Evolutionary conservation across 1,284 basidiomycete genomes (phyloP).

Genomic region (Heimioporus retisporus): DNA sequence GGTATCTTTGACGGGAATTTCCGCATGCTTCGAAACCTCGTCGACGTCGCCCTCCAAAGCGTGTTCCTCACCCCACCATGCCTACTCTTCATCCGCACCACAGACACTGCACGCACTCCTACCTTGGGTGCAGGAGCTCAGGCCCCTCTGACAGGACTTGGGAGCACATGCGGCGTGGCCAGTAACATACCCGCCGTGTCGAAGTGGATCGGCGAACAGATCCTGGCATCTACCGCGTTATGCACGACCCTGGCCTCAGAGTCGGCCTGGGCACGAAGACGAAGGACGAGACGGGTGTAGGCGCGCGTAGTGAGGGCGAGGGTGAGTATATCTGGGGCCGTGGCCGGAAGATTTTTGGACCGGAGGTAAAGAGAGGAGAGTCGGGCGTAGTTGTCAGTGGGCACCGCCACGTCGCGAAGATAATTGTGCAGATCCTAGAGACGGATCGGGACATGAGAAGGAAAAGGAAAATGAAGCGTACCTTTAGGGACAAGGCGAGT

Average conservation of each 20-base stretch:
- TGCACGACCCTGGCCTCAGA: slow-evolving; percentile 50
- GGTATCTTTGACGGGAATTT: background rate
- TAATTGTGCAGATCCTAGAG: slow-evolving; percentile 79
- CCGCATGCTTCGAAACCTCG: slow-evolving; percentile 49
- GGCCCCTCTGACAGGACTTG: no score
- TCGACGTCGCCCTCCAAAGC: slow-evolving; percentile 46
- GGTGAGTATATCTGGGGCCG: slow-evolving; percentile 50
- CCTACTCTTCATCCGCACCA: no score
- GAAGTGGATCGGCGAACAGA: no score
- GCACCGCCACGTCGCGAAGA: slow-evolving; percentile 78
- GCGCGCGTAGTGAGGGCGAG: slow-evolving; percentile 71
- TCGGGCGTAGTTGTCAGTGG: slow-evolving; percentile 74
- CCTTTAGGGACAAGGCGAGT: slow-evolving; percentile 68
- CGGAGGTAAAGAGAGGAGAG: slow-evolving; percentile 67
- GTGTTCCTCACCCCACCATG: no score
- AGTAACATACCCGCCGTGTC: no score
- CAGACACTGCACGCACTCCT: no score
- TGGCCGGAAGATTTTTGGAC: slow-evolving; percentile 34
- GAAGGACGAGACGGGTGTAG: slow-evolving; percentile 79
- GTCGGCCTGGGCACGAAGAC: slow-evolving; percentile 80
- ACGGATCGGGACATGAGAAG: slow-evolving; percentile 8
- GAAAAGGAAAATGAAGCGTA: slow-evolving; percentile 38
- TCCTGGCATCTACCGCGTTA: no score
- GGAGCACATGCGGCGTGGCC: no score
- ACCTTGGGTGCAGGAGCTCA: no score